Base-by-base conservation (phyloP, 352 stramenopile species). In the Pythium phragmiticola region DNA sequence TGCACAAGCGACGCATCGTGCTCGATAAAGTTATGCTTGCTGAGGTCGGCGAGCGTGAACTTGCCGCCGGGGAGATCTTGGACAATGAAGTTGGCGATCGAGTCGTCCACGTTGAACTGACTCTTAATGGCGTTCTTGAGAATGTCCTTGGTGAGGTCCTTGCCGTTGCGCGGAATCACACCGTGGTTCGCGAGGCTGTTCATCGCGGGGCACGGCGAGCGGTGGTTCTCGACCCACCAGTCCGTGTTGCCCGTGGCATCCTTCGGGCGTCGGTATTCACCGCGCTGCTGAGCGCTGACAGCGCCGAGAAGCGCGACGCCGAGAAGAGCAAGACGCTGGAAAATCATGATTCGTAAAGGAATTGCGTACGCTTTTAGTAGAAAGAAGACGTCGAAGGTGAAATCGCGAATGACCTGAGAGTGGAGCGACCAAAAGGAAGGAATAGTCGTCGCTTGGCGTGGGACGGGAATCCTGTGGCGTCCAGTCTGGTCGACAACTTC, bases 121-220 rank as follows among this genome's bases (percentile, higher is more conserved):
- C 26, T 30, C 26, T 30, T 30, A 1, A 30, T 30, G 4, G 26
- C 26, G 26, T 30, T 30, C 26, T 30, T 70, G 3, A 84, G 54
- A 8, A 49, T 60, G 21, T 54, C 26, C 26, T 30, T 30, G 26
- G 26, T 30, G 26, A 30, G 52, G 48, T 79, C 68, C 37, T 74
- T 72, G 14, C 75, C 75, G 58, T 77, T 70, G 54, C 63, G 63
- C 33, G 55, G 56, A 48, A 70, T 70, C 54, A 79, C 66, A 41
- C 75, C 75, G 64, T 85, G 74, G 67, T 85, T 85, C 7, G 77
- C 72, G 1, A 85, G 58, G 21, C 74, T 55, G 57, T 86, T 86
- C 33, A 86, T 53, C 17, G 70, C 72, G 16, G 77, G 77, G 23
- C 77, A 86, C 19, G 77, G 77, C 16, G 68, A 78, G 0, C 73